Base-by-base conservation (phyloP, 2,329 filamentous ascomycete genomes). In the Pseudogymnoascus sp. region DNA sequence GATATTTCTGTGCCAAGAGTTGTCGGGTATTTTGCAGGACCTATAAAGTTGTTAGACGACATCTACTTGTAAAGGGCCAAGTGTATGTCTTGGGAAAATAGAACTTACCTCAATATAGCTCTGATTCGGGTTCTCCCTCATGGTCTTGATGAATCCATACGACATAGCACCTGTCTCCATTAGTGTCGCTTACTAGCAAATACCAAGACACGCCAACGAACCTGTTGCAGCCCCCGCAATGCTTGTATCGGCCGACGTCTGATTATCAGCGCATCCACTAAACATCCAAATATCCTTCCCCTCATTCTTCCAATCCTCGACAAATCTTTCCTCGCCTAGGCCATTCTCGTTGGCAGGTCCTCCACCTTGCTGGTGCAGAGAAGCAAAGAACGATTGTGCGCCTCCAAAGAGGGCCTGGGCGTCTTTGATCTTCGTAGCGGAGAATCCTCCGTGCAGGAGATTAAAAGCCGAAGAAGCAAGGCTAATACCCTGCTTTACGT, bases 381-480 rank as follows among this genome's bases (percentile, higher is more conserved):
- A 76, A 65, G 78, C 76, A 72, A 83, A 83, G 69, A 84, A 84
- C 56, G 73, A 75, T 1, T 76, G 79, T 3, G 81, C 81, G 35
- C 80, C 81, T 0, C 78, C 80, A 16, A 83, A 74, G 4, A 84
- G 71, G 66, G 80, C 74, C 64, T 77, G 73, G 28, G 81, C 82
- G 64, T 82, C 80, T 5, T 75, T 74, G 4, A 82, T 62, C 62
- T 79, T 79, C 44, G 75, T 69, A 25, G 74, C 67, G 35, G 67
- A 72, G 67, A 82, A 81, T 14, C 80, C 80, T 3, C 81, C 79
- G 23, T 77, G 73, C 35, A 85, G 75, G 1, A 85, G 73, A 40
- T 77, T 69, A 8, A 74, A 73, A 1, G 82, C 84, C 59, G 80
- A 79, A n/a, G 73, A 70, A 2, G 82, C 73, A 18, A 86, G 75